Evolutionary conservation across 169 alveolate species (phyloP), one percentile per base, ranked within the genome.

Genomic region (Cryptosporidium ryanae): DNA sequence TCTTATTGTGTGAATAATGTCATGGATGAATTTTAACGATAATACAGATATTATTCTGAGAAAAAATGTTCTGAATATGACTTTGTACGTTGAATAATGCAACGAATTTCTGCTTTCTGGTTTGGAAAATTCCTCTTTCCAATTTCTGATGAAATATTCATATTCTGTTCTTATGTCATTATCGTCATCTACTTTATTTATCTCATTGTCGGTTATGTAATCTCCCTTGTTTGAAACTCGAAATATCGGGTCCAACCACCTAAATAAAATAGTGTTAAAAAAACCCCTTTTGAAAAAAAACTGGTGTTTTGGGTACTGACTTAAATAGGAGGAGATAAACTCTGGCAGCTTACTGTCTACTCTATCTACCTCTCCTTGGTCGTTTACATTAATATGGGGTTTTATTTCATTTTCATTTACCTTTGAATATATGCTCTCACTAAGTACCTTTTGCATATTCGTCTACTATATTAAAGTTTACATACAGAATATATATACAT

Each of bases 121-220:
- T 2, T 76, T 59, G 21, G 87, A 76, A 8, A 76, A 76, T 25
- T 76, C 87, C 18, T 76, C 64, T 21, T 76, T 76, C 87, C 87
- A 76, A 38, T 76, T 76, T 17, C 52, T 18, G 18, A 76, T 38
- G 34, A 76, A 76, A 23, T 38, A 31, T 2, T 55, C 63, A 34
- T 76, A 76, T 18, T 76, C 87, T 2, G 57, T 32, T 29, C 54
- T 21, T 23, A 76, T 76, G 44, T 61, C 68, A 17, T 13, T 25
- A 76, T 76, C 87, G 46, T 76, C 87, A 10, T 76, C 87, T 1
- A 63, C 87, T 21, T 44, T 25, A 25, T 32, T 43, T 23, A 76
- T 76, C 38, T 76, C 76, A 15, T 57, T 21, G 29, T 76, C 87
- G 21, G 31, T 59, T 18, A 76, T 38, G 23, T 27, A 21, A 7